Percentiles rank a stretch among this genome's conserved stretches.
Conservation (phyloP, 805 yeast genomes). For the Candida pseudofarinosa region DNA sequence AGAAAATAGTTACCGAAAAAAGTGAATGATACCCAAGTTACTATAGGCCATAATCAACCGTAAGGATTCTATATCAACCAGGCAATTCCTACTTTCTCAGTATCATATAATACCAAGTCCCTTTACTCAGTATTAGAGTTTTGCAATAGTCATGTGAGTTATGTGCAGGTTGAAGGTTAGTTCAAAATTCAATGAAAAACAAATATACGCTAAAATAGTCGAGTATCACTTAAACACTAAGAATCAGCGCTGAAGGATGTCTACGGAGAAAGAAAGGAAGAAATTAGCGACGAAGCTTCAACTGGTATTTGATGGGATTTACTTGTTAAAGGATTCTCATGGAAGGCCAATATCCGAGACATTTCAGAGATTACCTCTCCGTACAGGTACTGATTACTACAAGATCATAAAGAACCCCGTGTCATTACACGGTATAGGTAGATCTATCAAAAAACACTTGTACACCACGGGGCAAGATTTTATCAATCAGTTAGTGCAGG, state of each 20-base stretch:
- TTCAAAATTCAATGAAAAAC: not conserved
- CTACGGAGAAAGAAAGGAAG: slow-evolving; percentile 34
- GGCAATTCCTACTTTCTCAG: no score
- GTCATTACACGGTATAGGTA: slow-evolving; percentile 68
- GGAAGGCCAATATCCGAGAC: slow-evolving; percentile 49
- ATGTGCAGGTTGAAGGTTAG: not conserved
- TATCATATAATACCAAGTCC: no score
- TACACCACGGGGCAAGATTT: slow-evolving; percentile 67
- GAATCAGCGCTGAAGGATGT: slow-evolving; percentile 15
- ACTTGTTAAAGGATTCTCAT: slow-evolving; percentile 34
- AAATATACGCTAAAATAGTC: not conserved
- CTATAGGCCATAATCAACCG: no score
- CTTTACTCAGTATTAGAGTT: no score
- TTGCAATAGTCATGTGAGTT: no score
- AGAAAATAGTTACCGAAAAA: no score
- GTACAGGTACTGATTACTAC: slow-evolving; percentile 75
- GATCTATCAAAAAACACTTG: slow-evolving; percentile 47
- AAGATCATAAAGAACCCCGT: slow-evolving; percentile 75
- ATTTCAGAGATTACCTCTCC: slow-evolving; percentile 71
- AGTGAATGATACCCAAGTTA: no score
- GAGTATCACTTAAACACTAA: not conserved
- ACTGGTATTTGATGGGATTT: slow-evolving; percentile 35
- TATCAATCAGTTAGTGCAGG: slow-evolving; percentile 73
- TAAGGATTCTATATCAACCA: no score
- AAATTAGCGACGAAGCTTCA: slow-evolving; percentile 31